Percentiles rank a stretch among this genome's conserved stretches.
phyloP scores from a whole-genome alignment of 1,284 basidiomycete genomes.

The Butyriboletus appendiculatus region DNA sequence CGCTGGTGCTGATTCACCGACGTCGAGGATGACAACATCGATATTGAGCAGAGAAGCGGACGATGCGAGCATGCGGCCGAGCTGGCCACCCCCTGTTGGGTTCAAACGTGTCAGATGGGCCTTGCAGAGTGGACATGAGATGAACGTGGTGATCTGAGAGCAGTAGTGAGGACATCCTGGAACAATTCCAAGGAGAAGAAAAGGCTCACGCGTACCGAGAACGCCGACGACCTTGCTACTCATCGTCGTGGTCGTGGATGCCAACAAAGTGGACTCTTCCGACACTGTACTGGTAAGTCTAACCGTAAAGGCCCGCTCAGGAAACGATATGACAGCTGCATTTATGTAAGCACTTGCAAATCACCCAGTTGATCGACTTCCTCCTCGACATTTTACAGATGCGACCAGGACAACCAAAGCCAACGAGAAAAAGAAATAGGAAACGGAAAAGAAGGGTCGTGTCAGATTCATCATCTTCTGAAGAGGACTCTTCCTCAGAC shows the following conservation, averaged over 20 bases:
- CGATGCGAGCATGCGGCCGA: conserved; percentile 96
- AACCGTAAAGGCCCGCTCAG: too few species aligned
- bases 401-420: conserved; percentile 31
- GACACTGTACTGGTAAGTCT: too few species aligned
- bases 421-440: conserved; percentile 46
- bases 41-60: conserved; percentile 90
- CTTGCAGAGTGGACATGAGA: not conserved
- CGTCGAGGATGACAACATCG: conserved; percentile 87
- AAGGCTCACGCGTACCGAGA: conserved; percentile 31
- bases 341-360: not conserved
- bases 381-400: conserved; percentile 7
- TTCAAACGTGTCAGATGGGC: conserved; percentile 12
- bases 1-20: conserved; percentile 79
- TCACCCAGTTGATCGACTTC: too few species aligned
- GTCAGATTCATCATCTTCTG: conserved; percentile 46
- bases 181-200: not conserved
- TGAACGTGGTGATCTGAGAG: conserved; percentile 13
- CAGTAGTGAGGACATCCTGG: conserved; percentile 5
- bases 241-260: conserved; percentile 18
- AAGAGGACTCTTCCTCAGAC: conserved; percentile 34
- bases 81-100: conserved; percentile 88
- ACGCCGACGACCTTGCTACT: conserved; percentile 28
- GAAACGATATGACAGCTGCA: too few species aligned
- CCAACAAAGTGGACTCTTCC: not conserved
- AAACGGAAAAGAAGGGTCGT: conserved; percentile 55